phyloP scores from a whole-genome alignment of 495 filamentous ascomycete species.

The Poronia punctata region DNA sequence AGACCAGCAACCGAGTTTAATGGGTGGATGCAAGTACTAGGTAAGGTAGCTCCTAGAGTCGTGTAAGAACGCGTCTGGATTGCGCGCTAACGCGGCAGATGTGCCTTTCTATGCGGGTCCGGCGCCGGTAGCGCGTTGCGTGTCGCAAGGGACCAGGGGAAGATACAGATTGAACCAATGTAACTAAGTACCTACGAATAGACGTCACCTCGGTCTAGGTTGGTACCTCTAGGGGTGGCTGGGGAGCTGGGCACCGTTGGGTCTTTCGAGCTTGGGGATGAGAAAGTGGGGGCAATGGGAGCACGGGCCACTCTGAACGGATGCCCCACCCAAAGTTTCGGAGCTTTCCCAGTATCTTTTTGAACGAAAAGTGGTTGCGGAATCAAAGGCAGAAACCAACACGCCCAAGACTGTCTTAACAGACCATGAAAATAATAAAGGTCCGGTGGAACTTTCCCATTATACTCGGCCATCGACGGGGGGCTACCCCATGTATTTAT shows the following conservation, averaged over 20 bases:
- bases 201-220: too few species aligned
- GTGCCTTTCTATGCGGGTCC: neutral
- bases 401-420: neutral
- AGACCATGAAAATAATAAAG: conserved; percentile 5
- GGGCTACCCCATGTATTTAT: conserved; percentile 8
- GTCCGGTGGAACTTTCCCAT: conserved; percentile 2
- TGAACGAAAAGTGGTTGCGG: neutral
- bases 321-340: conserved; percentile 1
- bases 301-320: conserved; percentile 3
- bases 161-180: too few species aligned
- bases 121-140: too few species aligned
- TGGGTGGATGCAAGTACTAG: conserved; percentile 8
- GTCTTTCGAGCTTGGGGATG: conserved; percentile 1
- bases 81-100: neutral
- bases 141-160: too few species aligned
- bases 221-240: too few species aligned
- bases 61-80: conserved; percentile 8
- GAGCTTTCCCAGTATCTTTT: neutral
- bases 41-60: neutral
- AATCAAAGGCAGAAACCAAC: neutral
- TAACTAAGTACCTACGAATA: too few species aligned
- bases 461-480: neutral
- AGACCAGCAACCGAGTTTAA: conserved; percentile 7
- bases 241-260: too few species aligned
- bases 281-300: neutral